Percentiles rank a stretch among this genome's conserved stretches.
phyloP scores from a whole-genome alignment of 805 yeast species.

The Wickerhamomyces xylosicus region DNA sequence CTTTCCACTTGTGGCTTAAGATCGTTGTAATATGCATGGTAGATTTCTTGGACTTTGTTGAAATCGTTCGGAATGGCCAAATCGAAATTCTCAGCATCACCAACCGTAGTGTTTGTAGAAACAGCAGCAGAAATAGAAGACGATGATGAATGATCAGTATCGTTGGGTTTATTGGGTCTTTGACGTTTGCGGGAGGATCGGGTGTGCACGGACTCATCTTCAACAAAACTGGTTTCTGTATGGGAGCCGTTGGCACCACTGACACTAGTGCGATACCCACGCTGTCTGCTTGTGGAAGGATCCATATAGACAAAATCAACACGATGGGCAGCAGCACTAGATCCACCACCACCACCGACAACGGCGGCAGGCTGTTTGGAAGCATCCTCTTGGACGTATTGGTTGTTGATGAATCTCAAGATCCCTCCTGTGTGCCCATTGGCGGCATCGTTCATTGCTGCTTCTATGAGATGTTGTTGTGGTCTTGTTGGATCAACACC shows the following conservation, averaged over 20 bases:
- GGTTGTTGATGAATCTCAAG: conserved; percentile 20
- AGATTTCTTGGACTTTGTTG: conserved; percentile 21
- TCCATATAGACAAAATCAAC: conserved; percentile 22
- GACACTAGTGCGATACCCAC: conserved; percentile 15
- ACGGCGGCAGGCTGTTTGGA: conserved; percentile 6
- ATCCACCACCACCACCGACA: background rate
- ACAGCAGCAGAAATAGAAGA: background rate
- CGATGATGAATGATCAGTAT: background rate
- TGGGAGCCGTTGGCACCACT: conserved; percentile 4
- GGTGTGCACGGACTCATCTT: conserved; percentile 11
- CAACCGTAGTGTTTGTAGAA: too few species aligned
- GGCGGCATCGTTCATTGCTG: too few species aligned
- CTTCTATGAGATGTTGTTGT: conserved; percentile 10
- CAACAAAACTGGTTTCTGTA: conserved; percentile 10
- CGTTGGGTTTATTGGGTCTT: background rate
- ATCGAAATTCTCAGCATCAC: conserved; percentile 21
- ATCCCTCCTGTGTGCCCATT: conserved; percentile 16
- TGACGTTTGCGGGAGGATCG: conserved; percentile 11
- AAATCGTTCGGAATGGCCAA: conserved; percentile 22
- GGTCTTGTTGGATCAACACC: conserved; percentile 3
- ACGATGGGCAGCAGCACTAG: conserved; percentile 11
- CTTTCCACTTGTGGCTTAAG: conserved; percentile 24
- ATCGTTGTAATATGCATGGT: conserved; percentile 22
- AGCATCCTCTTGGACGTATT: conserved; percentile 20
- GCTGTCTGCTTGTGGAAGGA: conserved; percentile 16